phyloP scores from a whole-genome alignment of 2,329 filamentous ascomycete species.

The Lasiodiplodia theobromae region DNA sequence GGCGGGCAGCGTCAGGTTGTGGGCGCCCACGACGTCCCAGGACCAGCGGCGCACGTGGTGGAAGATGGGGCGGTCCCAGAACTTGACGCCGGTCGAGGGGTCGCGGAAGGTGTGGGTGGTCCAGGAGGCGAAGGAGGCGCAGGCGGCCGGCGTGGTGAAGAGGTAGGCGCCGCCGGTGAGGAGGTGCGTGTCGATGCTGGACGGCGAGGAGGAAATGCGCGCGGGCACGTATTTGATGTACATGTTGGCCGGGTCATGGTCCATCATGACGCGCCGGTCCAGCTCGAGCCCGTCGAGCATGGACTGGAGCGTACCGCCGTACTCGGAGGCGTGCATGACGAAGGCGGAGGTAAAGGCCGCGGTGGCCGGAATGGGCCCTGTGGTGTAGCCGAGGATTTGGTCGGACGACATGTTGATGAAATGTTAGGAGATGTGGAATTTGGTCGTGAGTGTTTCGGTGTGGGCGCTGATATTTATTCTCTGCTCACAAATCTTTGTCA shows the following conservation, averaged over 20 bases:
- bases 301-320: background rate
- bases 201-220: background rate
- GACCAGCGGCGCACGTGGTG: background rate
- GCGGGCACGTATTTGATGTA: slow-evolving; percentile 7
- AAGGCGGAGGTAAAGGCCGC: background rate
- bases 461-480: background rate
- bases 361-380: background rate
- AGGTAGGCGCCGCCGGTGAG: slow-evolving; percentile 6
- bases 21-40: slow-evolving; percentile 5
- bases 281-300: background rate
- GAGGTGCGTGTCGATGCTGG: background rate
- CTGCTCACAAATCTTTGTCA: too few relatives aligned
- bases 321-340: background rate
- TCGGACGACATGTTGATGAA: background rate
- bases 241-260: background rate
- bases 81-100: background rate
- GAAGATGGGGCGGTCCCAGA: slow-evolving; percentile 6
- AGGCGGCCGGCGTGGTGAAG: background rate
- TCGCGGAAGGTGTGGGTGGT: background rate
- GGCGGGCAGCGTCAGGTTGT: background rate
- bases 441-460: background rate
- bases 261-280: background rate
- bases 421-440: background rate
- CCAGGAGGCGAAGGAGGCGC: background rate
- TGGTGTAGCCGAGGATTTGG: background rate